Conservation (phyloP, 108 stramenopile species). For the Mediolabrus comicus region DNA sequence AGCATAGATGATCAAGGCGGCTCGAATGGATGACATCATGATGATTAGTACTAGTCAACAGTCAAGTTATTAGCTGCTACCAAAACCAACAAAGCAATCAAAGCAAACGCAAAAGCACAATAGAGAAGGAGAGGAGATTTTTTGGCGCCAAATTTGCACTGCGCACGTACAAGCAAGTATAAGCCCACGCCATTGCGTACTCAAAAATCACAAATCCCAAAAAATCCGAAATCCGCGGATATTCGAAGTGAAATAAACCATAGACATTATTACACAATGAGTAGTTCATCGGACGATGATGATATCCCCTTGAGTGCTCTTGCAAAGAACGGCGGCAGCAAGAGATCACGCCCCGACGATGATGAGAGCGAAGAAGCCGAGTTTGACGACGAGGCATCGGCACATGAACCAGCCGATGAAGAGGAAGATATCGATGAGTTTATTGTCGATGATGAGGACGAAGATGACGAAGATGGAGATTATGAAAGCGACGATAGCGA, state of each 20-base stretch:
- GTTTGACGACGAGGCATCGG: constrained; percentile 34
- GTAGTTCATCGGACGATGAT: constrained; percentile 4
- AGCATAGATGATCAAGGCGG: not conserved
- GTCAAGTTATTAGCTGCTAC: too few relatives aligned
- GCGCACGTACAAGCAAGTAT: too few relatives aligned
- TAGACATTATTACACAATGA: too few relatives aligned
- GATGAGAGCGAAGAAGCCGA: constrained; percentile 17
- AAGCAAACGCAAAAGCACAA: too few relatives aligned
- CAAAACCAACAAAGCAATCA: too few relatives aligned
- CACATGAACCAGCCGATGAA: constrained; percentile 10
- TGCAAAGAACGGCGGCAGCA: constrained; percentile 1
- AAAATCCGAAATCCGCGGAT: too few relatives aligned
- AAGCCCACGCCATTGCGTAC: too few relatives aligned
- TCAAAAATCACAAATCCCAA: too few relatives aligned
- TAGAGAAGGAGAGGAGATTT: too few relatives aligned
- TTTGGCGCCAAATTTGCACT: too few relatives aligned
- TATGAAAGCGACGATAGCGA: constrained; percentile 46
- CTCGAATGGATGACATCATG: not conserved
- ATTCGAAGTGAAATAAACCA: too few relatives aligned
- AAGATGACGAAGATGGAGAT: constrained; percentile 32
- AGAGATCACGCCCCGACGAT: not conserved
- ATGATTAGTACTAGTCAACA: not conserved
- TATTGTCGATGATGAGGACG: constrained; percentile 16
- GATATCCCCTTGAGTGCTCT: constrained; percentile 14
- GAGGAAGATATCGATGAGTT: constrained; percentile 22